phyloP scores from a whole-genome alignment of 768 basidiomycete species.

The Epithele typhae region DNA sequence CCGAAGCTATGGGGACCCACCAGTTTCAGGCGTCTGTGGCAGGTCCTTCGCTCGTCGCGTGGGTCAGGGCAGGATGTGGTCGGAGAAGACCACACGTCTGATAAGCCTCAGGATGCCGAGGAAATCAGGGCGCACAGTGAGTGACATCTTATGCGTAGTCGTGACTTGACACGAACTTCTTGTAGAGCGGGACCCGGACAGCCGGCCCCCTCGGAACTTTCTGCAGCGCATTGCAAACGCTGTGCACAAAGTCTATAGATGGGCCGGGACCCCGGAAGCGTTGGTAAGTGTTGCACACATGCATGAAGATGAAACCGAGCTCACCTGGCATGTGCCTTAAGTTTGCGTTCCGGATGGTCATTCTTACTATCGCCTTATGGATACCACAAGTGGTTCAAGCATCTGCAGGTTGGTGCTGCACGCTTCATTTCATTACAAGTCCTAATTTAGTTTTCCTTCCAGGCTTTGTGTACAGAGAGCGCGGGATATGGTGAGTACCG shows the following conservation, averaged over 20 bases:
- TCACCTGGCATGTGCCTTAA: no score
- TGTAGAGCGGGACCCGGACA: constrained; percentile 43
- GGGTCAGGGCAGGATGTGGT: constrained; percentile 21
- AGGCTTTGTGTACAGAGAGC: no score
- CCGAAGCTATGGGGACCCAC: constrained; percentile 49
- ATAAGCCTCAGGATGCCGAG: constrained; percentile 27
- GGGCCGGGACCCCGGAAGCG: constrained; percentile 39
- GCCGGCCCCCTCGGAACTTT: constrained; percentile 39
- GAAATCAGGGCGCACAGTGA: constrained; percentile 25
- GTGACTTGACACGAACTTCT: no score
- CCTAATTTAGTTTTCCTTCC: no score
- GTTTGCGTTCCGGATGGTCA: constrained; percentile 48
- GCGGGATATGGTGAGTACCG: no score
- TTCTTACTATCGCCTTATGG: constrained; percentile 49
- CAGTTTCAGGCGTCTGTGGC: constrained; percentile 33
- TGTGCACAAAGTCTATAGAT: constrained; percentile 33
- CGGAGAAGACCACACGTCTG: constrained; percentile 22
- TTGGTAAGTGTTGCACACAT: constrained; percentile 28
- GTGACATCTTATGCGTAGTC: neutral
- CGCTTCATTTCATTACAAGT: no score
- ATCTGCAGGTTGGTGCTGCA: constrained; percentile 42
- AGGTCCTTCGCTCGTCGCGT: constrained; percentile 17
- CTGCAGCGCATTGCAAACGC: constrained; percentile 36
- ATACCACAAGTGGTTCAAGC: constrained; percentile 39
- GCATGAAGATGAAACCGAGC: no score